A percentile compares a stretch with the other conserved stretches of the same genome.
These are phyloP conservation scores for Capronia coronata DNA, from an alignment of 2,329 filamentous ascomycete genomes.

Conservation along the genomic window DNA sequence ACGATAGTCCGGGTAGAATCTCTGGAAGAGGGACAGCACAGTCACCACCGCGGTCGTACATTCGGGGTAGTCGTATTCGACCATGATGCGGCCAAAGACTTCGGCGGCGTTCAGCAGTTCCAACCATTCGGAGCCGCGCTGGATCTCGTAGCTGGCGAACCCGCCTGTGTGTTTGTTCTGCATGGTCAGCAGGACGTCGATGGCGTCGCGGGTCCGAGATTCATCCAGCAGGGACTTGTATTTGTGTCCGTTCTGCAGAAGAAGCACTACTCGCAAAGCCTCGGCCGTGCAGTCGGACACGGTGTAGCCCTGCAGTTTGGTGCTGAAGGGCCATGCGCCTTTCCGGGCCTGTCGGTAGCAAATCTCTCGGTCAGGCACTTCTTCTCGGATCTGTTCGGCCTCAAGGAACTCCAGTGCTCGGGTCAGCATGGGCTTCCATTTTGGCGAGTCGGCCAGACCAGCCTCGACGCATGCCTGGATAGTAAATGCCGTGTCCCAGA, in stretches of 20 bases:
- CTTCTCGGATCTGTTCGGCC: constrained; percentile 80
- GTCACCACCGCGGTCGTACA: constrained; percentile 95
- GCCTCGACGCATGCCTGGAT: constrained; percentile 77
- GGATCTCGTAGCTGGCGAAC: constrained; percentile 82
- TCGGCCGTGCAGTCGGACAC: constrained; percentile 94
- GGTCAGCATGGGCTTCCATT: constrained; percentile 74
- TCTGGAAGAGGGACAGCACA: constrained; percentile 72
- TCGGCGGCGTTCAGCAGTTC: constrained; percentile 92
- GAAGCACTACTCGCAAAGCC: constrained; percentile 76
- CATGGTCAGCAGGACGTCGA: constrained; percentile 86
- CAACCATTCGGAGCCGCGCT: constrained; percentile 67
- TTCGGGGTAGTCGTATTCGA: constrained; percentile 96
- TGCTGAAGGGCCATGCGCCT: constrained; percentile 95
- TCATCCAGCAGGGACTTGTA: constrained; percentile 71
- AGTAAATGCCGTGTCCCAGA: constrained; percentile 89
- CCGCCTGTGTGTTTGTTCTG: constrained; percentile 75
- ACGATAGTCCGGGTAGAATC: constrained; percentile 76
- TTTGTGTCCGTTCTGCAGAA: constrained; percentile 70
- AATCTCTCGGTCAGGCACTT: constrained; percentile 66
- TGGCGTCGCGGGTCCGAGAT: constrained; percentile 72
- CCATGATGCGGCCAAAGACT: constrained; percentile 95
- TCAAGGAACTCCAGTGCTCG: constrained; percentile 83
- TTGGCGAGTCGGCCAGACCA: constrained; percentile 66
- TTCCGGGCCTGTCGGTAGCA: constrained; percentile 89
- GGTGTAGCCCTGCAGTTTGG: constrained; percentile 82